Conservation (phyloP, 768 basidiomycete genomes). For the Mycena belliarum region DNA sequence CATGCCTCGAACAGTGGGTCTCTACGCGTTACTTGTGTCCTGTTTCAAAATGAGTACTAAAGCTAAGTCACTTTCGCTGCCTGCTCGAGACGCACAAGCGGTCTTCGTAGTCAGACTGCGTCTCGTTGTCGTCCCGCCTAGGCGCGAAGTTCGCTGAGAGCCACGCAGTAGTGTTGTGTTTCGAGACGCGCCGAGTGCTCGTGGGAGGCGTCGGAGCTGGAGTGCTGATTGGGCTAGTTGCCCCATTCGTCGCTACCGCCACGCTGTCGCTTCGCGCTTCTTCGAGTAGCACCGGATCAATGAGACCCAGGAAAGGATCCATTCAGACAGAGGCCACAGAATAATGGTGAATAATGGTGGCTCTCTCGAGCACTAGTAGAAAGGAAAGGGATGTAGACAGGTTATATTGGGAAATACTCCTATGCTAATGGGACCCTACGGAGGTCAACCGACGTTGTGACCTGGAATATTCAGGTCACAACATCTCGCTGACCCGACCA, state of each 20-base stretch:
- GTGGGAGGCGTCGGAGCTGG: background rate
- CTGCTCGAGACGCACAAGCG: background rate
- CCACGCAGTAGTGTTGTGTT: background rate
- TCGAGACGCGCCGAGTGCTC: background rate
- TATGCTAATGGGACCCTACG: too few species aligned
- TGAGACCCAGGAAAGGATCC: background rate
- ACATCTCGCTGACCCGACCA: too few species aligned
- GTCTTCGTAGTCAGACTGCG: background rate
- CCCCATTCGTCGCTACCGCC: background rate
- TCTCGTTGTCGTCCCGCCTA: background rate
- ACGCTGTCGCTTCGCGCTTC: background rate
- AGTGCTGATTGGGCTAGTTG: background rate
- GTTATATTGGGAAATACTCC: too few species aligned
- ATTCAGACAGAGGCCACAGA: too few species aligned
- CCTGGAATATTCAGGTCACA: too few species aligned
- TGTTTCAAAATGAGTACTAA: too few species aligned
- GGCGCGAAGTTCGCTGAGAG: background rate
- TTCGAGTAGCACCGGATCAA: background rate
- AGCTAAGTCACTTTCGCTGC: background rate
- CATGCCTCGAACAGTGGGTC: background rate
- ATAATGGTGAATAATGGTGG: too few species aligned
- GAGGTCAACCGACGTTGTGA: too few species aligned
- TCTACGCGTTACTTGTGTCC: background rate
- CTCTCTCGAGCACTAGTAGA: too few species aligned
- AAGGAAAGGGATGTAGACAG: too few species aligned